Evolutionary conservation across 2,329 filamentous ascomycete genomes (phyloP).

Genomic region (Seiridium cupressi): DNA sequence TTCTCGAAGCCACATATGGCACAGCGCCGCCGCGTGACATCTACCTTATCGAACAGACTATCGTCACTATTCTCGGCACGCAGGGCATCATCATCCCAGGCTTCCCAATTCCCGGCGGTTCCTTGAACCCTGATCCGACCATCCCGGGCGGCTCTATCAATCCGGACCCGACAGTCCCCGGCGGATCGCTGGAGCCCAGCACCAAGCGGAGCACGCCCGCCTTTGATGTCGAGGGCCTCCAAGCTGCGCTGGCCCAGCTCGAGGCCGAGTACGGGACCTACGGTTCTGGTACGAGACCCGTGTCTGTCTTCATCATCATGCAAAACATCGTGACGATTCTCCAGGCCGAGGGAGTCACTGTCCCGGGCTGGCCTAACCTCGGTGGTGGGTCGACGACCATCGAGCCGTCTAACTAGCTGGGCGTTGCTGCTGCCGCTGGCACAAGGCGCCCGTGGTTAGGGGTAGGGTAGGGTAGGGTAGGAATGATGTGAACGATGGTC

Average conservation of each 20-base stretch:
- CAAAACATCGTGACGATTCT: conserved; percentile 21
- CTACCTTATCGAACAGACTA: conserved; percentile 22
- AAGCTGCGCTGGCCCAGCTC: conserved; percentile 15
- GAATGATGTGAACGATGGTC: background rate
- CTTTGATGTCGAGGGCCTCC: conserved; percentile 15
- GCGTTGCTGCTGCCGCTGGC: background rate
- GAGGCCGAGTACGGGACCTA: conserved; percentile 20
- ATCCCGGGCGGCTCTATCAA: conserved; percentile 22
- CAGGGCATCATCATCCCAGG: conserved; percentile 2
- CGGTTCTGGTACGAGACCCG: conserved; percentile 16
- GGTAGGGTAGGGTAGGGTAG: too few species aligned
- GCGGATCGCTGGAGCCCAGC: conserved; percentile 11
- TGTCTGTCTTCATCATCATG: conserved; percentile 21
- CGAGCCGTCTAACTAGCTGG: conserved; percentile 12
- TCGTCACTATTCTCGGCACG: conserved; percentile 18
- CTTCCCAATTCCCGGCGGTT: conserved; percentile 25
- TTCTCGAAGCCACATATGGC: conserved; percentile 20
- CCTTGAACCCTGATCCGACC: conserved; percentile 25
- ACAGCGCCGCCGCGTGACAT: conserved; percentile 18
- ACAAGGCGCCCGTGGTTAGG: too few species aligned
- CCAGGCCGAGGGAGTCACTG: conserved; percentile 17
- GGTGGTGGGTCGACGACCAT: conserved; percentile 16
- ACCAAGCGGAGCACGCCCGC: background rate
- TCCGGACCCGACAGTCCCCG: conserved; percentile 19
- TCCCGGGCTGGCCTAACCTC: conserved; percentile 22